These are phyloP conservation scores for Amphichorda felina DNA, from an alignment of 2,329 filamentous ascomycete species.

Conservation along the genomic window DNA sequence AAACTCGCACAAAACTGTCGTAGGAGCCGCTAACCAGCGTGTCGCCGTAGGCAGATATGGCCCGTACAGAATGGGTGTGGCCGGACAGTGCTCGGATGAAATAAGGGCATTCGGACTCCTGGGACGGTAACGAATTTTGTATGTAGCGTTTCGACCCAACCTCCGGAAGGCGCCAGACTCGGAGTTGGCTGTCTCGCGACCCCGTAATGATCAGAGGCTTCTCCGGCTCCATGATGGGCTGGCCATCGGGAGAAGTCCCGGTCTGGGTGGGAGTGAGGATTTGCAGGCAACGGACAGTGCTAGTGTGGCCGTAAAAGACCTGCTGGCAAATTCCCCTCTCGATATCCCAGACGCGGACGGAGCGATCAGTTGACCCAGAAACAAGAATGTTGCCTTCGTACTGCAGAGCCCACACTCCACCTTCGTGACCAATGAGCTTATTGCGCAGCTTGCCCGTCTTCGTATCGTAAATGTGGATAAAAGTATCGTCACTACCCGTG, in stretches of 20 bases:
- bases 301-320: constrained; percentile 94
- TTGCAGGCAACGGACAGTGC: constrained; percentile 89
- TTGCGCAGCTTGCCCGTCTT: constrained; percentile 79
- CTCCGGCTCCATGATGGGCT: constrained; percentile 77
- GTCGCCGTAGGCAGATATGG: constrained; percentile 89
- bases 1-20: constrained; percentile 88
- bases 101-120: constrained; percentile 77
- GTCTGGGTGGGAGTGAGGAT: constrained; percentile 81
- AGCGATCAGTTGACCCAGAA: constrained; percentile 90
- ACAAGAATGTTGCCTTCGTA: constrained; percentile 93
- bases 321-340: constrained; percentile 86
- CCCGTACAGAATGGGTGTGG: constrained; percentile 87
- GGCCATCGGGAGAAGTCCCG: constrained; percentile 58
- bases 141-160: constrained; percentile 66
- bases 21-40: constrained; percentile 97
- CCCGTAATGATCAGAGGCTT: constrained; percentile 96
- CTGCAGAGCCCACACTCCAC: constrained; percentile 93
- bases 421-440: constrained; percentile 85
- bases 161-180: constrained; percentile 88
- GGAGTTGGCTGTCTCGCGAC: constrained; percentile 83
- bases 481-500: constrained; percentile 92
- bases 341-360: constrained; percentile 99
- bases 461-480: constrained; percentile 97
- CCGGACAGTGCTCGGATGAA: constrained; percentile 81
- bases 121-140: constrained; percentile 64